Conservation (phyloP, 306 rosid genomes). For the Casuarina equisetifolia region DNA sequence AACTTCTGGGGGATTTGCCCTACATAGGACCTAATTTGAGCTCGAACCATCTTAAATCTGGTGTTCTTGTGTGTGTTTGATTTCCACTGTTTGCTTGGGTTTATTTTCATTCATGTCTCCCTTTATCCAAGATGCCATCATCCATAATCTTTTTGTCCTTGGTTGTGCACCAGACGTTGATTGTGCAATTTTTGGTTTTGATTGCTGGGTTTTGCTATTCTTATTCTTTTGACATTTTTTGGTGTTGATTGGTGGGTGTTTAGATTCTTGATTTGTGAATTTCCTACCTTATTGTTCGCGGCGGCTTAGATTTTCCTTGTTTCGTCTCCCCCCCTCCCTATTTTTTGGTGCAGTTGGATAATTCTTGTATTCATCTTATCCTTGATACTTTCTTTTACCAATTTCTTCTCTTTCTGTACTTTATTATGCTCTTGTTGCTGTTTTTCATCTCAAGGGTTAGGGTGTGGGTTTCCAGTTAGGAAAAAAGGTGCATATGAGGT, state of each 20-base stretch:
- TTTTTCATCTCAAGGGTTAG: too few species aligned
- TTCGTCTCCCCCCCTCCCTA: too few species aligned
- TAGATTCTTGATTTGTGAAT: background rate
- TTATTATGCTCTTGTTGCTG: background rate
- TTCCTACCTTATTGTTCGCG: background rate
- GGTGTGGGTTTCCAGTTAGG: background rate
- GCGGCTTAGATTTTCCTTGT: background rate
- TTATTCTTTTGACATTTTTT: background rate
- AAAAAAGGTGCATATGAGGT: background rate
- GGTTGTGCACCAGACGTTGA: too few species aligned
- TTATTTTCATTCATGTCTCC: too few species aligned
- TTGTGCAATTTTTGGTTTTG: constrained; percentile 13
- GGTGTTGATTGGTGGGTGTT: background rate
- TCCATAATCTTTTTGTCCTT: too few species aligned
- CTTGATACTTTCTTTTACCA: background rate
- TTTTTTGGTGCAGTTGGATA: background rate
- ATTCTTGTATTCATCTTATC: background rate
- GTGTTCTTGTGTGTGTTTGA: too few species aligned
- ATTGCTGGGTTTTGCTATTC: constrained; percentile 2
- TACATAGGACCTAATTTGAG: too few species aligned
- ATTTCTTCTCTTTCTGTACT: background rate
- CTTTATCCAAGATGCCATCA: too few species aligned
- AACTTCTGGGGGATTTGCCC: too few species aligned
- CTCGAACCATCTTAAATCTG: too few species aligned
- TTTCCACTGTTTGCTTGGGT: too few species aligned